Evolutionary conservation across 176 grass and related monocot species (phyloP).

Genomic region (Carex scoparia): DNA sequence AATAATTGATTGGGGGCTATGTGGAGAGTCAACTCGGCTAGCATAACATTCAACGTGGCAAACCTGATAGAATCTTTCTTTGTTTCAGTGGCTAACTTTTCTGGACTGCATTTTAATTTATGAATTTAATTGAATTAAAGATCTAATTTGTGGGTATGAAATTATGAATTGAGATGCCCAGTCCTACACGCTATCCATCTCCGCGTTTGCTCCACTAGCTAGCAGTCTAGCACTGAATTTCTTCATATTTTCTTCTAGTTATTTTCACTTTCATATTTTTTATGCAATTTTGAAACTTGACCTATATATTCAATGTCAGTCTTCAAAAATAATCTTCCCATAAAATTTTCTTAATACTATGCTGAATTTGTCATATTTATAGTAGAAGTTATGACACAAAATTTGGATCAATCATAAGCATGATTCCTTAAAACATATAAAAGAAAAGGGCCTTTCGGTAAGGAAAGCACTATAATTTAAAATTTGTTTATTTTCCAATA

Average conservation of each 20-base stretch:
- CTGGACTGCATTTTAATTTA: not conserved
- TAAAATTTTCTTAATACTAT: not conserved
- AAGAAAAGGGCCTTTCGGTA: not conserved
- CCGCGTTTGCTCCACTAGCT: conserved; percentile 5
- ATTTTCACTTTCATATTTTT: not conserved
- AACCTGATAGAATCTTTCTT: conserved; percentile 13
- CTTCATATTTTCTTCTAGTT: not conserved
- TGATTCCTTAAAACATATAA: not conserved
- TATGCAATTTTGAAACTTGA: not conserved
- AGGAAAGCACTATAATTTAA: not conserved
- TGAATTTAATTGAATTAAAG: not conserved
- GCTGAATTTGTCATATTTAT: not conserved
- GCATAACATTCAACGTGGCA: not conserved
- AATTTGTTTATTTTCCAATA: not conserved
- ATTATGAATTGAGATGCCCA: not conserved
- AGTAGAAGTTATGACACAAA: not conserved
- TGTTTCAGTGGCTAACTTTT: conserved; percentile 17
- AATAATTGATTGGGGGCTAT: conserved; percentile 3
- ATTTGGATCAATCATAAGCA: not conserved
- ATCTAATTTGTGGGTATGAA: not conserved
- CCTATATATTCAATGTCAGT: not conserved
- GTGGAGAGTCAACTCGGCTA: conserved; percentile 5
- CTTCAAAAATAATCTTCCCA: not conserved
- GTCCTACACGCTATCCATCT: conserved; percentile 4
- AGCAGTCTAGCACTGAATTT: not conserved